Conservation (phyloP, 805 yeast genomes). For the Cyberlindnera maclurae region DNA sequence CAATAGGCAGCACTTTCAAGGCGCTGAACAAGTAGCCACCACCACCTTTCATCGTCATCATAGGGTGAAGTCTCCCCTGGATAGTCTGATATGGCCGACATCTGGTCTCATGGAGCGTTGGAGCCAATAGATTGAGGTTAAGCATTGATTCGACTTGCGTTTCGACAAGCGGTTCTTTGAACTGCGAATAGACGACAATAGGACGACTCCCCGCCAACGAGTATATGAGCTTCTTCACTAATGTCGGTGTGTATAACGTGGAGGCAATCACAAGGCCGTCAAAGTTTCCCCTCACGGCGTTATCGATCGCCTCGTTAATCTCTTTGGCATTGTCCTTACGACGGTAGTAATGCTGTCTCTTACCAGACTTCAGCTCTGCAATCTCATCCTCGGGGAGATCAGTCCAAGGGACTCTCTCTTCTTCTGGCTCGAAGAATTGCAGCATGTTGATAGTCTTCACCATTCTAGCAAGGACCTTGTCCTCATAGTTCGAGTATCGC, state of each 20-base stretch:
- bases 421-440: conserved; percentile 76
- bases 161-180: conserved; percentile 71
- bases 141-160: conserved; percentile 59
- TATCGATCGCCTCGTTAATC: conserved; percentile 37
- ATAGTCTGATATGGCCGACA: conserved; percentile 87
- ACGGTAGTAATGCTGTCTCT: conserved; percentile 60
- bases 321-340: conserved; percentile 51
- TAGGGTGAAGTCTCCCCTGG: conserved; percentile 90
- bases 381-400: conserved; percentile 46
- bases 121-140: conserved; percentile 72
- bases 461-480: conserved; percentile 42
- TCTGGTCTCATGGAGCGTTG: conserved; percentile 73
- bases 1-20: conserved; percentile 67
- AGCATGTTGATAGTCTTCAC: conserved; percentile 68
- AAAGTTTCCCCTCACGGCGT: conserved; percentile 46
- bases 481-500: conserved; percentile 57
- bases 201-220: conserved; percentile 82
- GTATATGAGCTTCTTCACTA: conserved; percentile 56
- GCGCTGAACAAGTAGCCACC: conserved; percentile 87
- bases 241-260: conserved; percentile 59
- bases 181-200: conserved; percentile 72
- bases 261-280: conserved; percentile 74
- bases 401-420: conserved; percentile 37
- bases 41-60: conserved; percentile 87
- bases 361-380: conserved; percentile 47